phyloP scores from a whole-genome alignment of 2,329 filamentous ascomycete genomes.

The Berkeleyomyces basicola region DNA sequence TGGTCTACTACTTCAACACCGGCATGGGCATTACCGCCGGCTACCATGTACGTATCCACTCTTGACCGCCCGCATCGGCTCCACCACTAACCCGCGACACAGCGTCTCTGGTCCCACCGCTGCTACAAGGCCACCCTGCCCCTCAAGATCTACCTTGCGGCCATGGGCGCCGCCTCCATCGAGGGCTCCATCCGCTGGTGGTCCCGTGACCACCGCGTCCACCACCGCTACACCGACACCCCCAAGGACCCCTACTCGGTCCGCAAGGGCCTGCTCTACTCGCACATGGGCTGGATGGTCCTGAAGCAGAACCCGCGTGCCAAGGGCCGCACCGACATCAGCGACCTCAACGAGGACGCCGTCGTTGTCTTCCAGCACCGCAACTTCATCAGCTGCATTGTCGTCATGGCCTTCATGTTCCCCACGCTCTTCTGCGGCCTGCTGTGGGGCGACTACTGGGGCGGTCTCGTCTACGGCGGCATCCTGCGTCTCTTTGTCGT shows the following conservation, averaged over 20 bases:
- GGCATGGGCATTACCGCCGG: slow-evolving; percentile 65
- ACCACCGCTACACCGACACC: slow-evolving; percentile 85
- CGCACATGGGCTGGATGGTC: slow-evolving; percentile 70
- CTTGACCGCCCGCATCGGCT: not conserved
- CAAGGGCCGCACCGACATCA: slow-evolving; percentile 75
- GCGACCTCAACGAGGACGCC: slow-evolving; percentile 71
- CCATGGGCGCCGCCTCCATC: slow-evolving; percentile 66
- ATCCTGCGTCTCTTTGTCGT: slow-evolving; percentile 80
- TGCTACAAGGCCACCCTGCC: slow-evolving; percentile 64
- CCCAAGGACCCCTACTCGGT: slow-evolving; percentile 86
- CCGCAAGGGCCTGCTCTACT: slow-evolving; percentile 73
- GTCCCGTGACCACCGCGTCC: slow-evolving; percentile 71
- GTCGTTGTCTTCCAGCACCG: slow-evolving; percentile 79
- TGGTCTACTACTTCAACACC: slow-evolving; percentile 63
- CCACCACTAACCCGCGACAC: slow-evolving; percentile 14
- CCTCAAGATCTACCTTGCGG: slow-evolving; percentile 67
- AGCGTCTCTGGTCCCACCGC: slow-evolving; percentile 73
- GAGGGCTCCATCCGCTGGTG: slow-evolving; percentile 82
- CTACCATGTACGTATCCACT: slow-evolving; percentile 19
- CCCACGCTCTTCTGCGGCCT: slow-evolving; percentile 61
- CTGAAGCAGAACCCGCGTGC: slow-evolving; percentile 87
- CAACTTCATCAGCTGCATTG: slow-evolving; percentile 66
- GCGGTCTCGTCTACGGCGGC: slow-evolving; percentile 71
- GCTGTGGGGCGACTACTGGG: slow-evolving; percentile 64
- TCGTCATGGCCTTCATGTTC: slow-evolving; percentile 61